phyloP scores from a whole-genome alignment of 2,329 filamentous ascomycete genomes.

The Calonectria hawksworthii region DNA sequence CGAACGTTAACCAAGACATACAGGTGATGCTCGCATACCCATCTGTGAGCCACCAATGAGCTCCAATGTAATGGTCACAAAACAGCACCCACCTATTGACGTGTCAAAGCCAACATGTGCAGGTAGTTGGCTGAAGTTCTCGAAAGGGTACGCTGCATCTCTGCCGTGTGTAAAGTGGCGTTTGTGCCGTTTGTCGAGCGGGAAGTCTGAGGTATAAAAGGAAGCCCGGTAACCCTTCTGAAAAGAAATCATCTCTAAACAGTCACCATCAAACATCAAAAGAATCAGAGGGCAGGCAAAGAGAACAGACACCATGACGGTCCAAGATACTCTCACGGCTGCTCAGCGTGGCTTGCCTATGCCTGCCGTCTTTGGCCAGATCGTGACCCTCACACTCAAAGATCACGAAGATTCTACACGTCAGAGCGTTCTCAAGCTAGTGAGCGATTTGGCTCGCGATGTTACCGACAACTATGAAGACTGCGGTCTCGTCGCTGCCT shows the following conservation, averaged over 20 bases:
- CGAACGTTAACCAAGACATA: not conserved
- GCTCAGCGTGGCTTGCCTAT: not conserved
- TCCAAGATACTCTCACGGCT: not conserved
- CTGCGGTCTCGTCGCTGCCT: not conserved
- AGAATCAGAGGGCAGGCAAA: not conserved
- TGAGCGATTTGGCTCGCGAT: not conserved
- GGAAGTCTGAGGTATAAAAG: not conserved
- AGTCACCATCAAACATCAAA: not conserved
- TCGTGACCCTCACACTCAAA: not conserved
- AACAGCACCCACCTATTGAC: not conserved
- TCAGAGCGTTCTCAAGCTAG: not conserved
- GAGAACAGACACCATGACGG: not conserved
- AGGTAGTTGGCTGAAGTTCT: not conserved
- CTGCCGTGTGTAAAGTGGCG: not conserved
- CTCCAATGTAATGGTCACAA: not conserved
- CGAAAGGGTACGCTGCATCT: not conserved
- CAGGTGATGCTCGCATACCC: not conserved
- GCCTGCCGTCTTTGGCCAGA: not conserved
- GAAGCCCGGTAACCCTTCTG: not conserved
- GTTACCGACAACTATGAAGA: not conserved
- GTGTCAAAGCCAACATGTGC: not conserved
- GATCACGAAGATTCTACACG: not conserved
- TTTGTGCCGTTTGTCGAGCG: not conserved
- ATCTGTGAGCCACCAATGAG: not conserved
- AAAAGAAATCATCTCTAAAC: not conserved